phyloP scores from a whole-genome alignment of 257 asterid genomes.

The Fraxinus anomala region DNA sequence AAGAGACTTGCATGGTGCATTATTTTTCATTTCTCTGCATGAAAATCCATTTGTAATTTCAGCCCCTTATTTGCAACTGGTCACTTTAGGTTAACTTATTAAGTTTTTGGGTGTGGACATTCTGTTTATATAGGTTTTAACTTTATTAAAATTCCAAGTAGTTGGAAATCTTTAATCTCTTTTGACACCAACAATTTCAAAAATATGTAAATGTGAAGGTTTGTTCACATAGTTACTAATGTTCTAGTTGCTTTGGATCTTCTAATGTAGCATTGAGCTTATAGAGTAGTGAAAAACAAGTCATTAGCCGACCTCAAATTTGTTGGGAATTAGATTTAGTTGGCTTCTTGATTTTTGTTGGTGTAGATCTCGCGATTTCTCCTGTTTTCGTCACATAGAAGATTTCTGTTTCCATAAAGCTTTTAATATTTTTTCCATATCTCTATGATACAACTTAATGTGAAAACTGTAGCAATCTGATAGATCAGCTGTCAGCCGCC shows the following conservation, averaged over 20 bases:
- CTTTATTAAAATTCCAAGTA: not conserved
- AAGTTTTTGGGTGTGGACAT: not conserved
- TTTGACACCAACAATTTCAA: not conserved
- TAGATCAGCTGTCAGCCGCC: conserved; percentile 6
- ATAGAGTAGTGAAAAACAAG: not conserved
- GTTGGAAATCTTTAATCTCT: not conserved
- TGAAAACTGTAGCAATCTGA: not conserved
- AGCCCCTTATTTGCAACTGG: not conserved
- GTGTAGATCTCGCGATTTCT: not conserved
- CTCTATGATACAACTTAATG: not conserved
- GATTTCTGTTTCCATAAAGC: not conserved
- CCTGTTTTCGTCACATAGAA: not conserved
- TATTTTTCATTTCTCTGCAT: not conserved
- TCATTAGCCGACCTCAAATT: not conserved
- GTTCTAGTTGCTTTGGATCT: not conserved
- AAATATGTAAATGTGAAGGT: not conserved
- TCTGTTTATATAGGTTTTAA: not conserved
- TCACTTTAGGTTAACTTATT: not conserved
- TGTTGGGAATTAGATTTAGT: not conserved
- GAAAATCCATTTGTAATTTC: not conserved
- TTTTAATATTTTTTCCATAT: not conserved
- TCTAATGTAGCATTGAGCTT: not conserved
- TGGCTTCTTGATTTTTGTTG: not conserved
- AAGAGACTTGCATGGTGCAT: not conserved
- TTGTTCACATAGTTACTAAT: not conserved